Evolutionary conservation across 495 filamentous ascomycete genomes (phyloP), one percentile per base, ranked within the genome.

Genomic region (Trichoderma orchidacearum): DNA sequence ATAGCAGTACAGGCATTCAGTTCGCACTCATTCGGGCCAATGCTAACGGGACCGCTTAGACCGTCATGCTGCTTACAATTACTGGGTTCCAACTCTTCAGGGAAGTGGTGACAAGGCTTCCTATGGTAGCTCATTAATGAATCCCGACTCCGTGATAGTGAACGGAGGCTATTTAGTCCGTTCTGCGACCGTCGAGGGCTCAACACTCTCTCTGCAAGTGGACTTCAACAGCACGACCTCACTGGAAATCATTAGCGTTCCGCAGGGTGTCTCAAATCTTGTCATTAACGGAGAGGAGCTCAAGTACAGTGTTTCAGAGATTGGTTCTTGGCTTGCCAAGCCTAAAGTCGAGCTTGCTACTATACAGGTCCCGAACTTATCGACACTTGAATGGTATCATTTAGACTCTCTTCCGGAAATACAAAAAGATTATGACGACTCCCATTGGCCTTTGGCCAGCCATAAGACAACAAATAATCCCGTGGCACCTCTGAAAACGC

Each of bases 361-460:
- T 66, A 77, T 35, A 58, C 66, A 57, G 56, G 82, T 70, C 48
- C 67, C 70, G 15, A 62, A 53, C 59, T 78, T 72, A 3, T 38
- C 45, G 12, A 53, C 30, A 15, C 51, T 53, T 13, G 70, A 68
- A 15, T 90, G 85, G 85, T 80, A 82, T 55, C 79, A 76, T 11
- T 61, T 80, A 54, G 81, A 90, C 60, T 75, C 75, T 8, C 80
- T 90, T 8, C 86, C 85, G 0, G 86, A 89, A 55, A 68, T 81
- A 28, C 63, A 73, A 38, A 62, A 72, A 3, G 65, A 67, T 4
- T 90, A 87, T 58, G 78, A 84, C 65, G 79, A 78, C 36, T 62
- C 66, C 12, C 84, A 81, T 78, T 71, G 73, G 45, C 63, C 62
- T 15, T 59, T 66, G 1, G 82, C 82, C 34, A 66, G 80, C 58